These are phyloP conservation scores for Coniferiporia weirii DNA, from an alignment of 1,284 basidiomycete species.

Conservation along the genomic window DNA sequence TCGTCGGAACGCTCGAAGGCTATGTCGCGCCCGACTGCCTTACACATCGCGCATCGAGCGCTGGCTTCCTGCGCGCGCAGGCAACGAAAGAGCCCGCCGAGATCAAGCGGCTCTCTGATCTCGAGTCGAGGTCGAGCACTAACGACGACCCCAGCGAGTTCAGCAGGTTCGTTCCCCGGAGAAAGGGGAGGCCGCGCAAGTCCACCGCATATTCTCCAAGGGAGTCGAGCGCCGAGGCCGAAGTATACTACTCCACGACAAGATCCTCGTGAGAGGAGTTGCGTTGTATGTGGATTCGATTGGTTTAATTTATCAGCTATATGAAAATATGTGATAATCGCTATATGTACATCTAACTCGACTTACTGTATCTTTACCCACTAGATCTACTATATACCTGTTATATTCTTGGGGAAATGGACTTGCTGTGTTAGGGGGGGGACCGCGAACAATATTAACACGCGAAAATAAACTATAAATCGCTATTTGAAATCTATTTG, in stretches of 20 bases:
- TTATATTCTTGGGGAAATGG: neutral
- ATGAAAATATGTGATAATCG: neutral
- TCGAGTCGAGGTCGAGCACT: conserved; percentile 33
- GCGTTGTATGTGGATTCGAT: no score
- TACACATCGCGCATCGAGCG: conserved; percentile 53
- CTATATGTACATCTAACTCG: neutral
- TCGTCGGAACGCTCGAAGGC: conserved; percentile 31
- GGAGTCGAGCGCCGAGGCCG: neutral
- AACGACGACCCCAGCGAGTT: neutral
- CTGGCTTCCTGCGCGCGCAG: conserved; percentile 69
- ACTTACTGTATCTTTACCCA: neutral
- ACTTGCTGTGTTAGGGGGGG: no score
- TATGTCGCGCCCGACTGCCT: conserved; percentile 55
- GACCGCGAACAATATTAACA: no score
- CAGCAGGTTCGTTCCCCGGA: neutral
- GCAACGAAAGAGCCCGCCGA: conserved; percentile 63
- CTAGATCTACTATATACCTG: neutral
- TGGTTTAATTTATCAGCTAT: neutral
- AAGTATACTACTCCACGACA: no score
- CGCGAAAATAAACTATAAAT: no score
- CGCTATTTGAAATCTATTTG: no score
- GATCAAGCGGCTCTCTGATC: conserved; percentile 58
- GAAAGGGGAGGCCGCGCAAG: neutral
- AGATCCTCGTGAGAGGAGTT: no score
- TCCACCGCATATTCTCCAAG: neutral